Evolutionary conservation across 202 grass and related monocot genomes (phyloP).

Genomic region (Panicum hallii): DNA sequence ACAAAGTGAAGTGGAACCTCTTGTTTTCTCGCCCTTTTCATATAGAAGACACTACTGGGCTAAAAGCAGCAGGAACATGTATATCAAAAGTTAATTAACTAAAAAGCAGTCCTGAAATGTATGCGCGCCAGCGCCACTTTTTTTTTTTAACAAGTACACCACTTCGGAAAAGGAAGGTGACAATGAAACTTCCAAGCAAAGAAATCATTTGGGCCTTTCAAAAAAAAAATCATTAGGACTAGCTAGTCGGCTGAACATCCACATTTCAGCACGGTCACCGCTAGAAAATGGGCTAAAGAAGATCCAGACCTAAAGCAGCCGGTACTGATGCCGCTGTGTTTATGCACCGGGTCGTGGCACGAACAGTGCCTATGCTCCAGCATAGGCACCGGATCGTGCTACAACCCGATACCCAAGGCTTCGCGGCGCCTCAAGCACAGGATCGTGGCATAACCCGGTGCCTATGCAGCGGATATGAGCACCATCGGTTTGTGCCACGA

Average conservation of each 20-base stretch:
- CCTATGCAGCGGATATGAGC: too few species aligned
- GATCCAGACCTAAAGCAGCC: too few species aligned
- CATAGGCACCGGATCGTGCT: too few species aligned
- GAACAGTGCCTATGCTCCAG: too few species aligned
- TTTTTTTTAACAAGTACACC: not conserved
- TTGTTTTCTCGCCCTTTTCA: not conserved
- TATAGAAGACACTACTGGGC: not conserved
- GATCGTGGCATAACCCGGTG: too few species aligned
- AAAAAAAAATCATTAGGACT: not conserved
- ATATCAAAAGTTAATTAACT: not conserved
- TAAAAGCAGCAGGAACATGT: not conserved
- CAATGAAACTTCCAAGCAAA: not conserved
- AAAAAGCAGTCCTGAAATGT: not conserved
- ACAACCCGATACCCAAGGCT: too few species aligned
- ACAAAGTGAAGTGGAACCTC: slow-evolving; percentile 7
- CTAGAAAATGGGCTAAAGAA: too few species aligned
- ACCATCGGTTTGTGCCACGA: too few species aligned
- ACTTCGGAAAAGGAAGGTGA: not conserved
- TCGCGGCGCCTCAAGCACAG: too few species aligned
- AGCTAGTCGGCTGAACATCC: not conserved
- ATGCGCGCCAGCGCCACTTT: not conserved
- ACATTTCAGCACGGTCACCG: not conserved
- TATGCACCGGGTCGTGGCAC: too few species aligned
- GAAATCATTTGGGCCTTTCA: not conserved
- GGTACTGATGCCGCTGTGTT: too few species aligned